These are phyloP conservation scores for Arabidopsis arenosa DNA, from an alignment of 345 rosid species.

Conservation along the genomic window DNA sequence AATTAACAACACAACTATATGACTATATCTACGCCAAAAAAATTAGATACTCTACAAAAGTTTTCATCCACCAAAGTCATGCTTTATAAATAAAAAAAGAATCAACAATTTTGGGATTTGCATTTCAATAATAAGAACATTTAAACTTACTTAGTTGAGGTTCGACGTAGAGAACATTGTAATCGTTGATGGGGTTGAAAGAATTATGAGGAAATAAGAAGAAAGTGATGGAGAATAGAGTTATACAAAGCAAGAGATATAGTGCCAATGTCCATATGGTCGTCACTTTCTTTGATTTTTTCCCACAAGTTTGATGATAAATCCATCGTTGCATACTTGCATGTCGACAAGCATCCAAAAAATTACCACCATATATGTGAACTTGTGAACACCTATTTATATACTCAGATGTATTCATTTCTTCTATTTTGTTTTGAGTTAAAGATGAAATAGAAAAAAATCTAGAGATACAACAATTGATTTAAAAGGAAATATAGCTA, in stretches of 20 bases:
- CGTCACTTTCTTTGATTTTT: slow-evolving; percentile 1
- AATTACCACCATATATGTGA: background rate
- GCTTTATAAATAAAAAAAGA: too few species aligned
- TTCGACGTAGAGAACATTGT: slow-evolving; percentile 26
- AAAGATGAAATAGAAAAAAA: too few species aligned
- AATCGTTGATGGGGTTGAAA: slow-evolving; percentile 36
- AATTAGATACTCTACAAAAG: background rate
- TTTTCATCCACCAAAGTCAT: too few species aligned
- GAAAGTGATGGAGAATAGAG: slow-evolving; percentile 53
- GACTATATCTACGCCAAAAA: background rate
- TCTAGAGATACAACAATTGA: background rate
- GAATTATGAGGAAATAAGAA: slow-evolving; percentile 58
- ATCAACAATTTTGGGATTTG: background rate
- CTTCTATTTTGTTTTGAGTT: background rate
- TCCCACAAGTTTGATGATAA: background rate
- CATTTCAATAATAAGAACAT: background rate
- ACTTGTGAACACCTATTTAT: too few species aligned
- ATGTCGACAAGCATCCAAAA: background rate
- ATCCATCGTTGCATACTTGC: background rate
- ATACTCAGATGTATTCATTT: too few species aligned
- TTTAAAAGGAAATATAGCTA: too few species aligned
- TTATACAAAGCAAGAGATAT: slow-evolving; percentile 45
- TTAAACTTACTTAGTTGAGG: slow-evolving; percentile 27
- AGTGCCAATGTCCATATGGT: background rate
- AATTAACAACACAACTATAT: background rate